Conservation (phyloP, 495 filamentous ascomycete genomes). For the Cairneyella variabilis region DNA sequence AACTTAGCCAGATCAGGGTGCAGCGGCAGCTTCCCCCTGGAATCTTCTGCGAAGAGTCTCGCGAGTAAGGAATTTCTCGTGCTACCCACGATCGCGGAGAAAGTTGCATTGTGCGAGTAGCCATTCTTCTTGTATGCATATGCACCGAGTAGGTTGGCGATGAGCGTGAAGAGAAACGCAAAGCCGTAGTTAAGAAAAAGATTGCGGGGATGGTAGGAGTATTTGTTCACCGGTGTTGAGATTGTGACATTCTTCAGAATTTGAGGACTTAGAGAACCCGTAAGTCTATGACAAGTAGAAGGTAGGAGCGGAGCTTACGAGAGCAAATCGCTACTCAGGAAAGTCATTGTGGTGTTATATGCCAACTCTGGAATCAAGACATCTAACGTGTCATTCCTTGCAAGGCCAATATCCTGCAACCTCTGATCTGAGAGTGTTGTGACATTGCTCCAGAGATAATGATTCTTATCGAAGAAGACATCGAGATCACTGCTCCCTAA, state of each 20-base stretch:
- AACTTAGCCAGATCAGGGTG: no score
- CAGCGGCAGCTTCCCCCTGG: background rate
- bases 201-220: constrained; percentile 24
- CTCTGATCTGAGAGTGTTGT: constrained; percentile 9
- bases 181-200: constrained; percentile 37
- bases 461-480: constrained; percentile 20
- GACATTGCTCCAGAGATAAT: constrained; percentile 3
- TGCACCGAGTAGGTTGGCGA: constrained; percentile 13
- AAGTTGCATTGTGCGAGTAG: constrained; percentile 6
- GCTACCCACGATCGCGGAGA: constrained; percentile 11
- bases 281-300: background rate
- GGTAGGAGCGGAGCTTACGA: constrained; percentile 15
- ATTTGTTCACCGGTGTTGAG: constrained; percentile 7
- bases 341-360: constrained; percentile 26
- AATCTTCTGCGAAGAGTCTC: background rate
- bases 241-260: background rate
- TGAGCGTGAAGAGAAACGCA: constrained; percentile 36
- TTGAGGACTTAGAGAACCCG: background rate
- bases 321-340: constrained; percentile 17
- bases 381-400: constrained; percentile 18
- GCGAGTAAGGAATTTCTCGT: constrained; percentile 6
- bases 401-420: constrained; percentile 20
- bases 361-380: constrained; percentile 23
- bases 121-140: constrained; percentile 15
- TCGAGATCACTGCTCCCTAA: constrained; percentile 23